Evolutionary conservation across 371 early-diverging fungal species (phyloP).

Genomic region (Mortierella sp.): DNA sequence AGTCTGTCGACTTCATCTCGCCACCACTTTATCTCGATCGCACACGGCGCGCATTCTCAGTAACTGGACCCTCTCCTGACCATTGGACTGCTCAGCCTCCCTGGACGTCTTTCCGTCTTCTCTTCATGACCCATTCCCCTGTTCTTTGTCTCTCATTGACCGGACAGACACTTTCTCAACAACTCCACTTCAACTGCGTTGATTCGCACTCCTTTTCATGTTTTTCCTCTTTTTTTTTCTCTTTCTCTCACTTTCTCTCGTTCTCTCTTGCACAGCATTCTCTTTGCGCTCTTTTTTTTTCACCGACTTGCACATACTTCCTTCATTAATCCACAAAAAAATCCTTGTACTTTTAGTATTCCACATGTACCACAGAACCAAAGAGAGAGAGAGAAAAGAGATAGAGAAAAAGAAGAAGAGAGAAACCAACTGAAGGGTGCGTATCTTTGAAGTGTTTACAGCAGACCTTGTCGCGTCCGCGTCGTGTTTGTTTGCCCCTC

Average conservation of each 20-base stretch:
- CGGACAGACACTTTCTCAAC: background rate
- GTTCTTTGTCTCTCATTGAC: background rate
- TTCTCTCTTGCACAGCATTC: background rate
- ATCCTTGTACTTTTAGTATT: constrained; percentile 12
- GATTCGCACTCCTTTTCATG: background rate
- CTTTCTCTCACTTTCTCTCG: background rate
- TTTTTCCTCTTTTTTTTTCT: background rate
- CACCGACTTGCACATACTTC: constrained; percentile 20
- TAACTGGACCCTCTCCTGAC: constrained; percentile 5
- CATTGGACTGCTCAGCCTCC: background rate
- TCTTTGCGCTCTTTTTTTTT: background rate
- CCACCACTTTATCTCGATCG: constrained; percentile 49
- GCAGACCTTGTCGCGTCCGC: background rate
- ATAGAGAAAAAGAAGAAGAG: background rate
- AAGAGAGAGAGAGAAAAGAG: background rate
- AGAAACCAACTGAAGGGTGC: background rate
- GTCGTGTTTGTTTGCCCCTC: background rate
- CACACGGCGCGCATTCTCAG: constrained; percentile 42
- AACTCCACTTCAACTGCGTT: background rate
- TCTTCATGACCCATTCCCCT: background rate
- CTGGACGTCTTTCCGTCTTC: background rate
- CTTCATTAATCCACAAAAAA: background rate
- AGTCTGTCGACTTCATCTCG: constrained; percentile 60
- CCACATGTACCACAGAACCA: background rate
- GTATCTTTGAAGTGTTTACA: background rate